Evolutionary conservation across 2,329 filamentous ascomycete genomes (phyloP), one percentile per base, ranked within the genome.

Genomic region (Talaromyces sp.): DNA sequence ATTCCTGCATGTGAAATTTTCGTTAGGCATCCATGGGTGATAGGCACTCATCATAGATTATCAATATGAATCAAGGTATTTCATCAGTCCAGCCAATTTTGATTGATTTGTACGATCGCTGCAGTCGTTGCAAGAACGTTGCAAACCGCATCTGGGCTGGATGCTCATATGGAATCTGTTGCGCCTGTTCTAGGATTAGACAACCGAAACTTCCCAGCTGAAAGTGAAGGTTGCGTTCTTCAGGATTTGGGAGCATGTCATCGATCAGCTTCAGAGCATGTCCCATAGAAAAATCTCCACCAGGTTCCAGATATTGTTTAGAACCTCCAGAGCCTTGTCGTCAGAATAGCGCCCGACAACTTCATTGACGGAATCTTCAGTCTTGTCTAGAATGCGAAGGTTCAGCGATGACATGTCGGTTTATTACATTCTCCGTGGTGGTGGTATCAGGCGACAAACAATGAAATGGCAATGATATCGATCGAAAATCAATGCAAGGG

Each of bases 121-220:
- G 49, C 49, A 53, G 22, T 7, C 10, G 19, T 53, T 53, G 49
- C 8, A 53, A 19, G 8, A 45, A 45, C n/a, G 7, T 45, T n/a
- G n/a, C 40, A 22, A 63, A 54, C 15, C 29, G 25, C 3, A 31
- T 34, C 51, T 63, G 61, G 11, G 36, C 61, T 17, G 19, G 49
- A 47, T 63, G 36, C 10, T 38, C 29, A 38, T 63, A 47, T 22
- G 61, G 36, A 47, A 63, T 63, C 38, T 58, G 61, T 27, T 22
- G 15, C 15, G 31, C 49, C 3, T 54, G 15, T 3, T 63, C 61
- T 15, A 54, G 27, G 8, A 27, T 38, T 2, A 62, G 31, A 6
- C 1, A 6, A 2, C 13, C 31, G 11, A 63, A 38, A 25, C 31
- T 36, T 5, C n/a, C 47, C 47, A 25, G 11, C 36, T 54, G 47